phyloP scores from a whole-genome alignment of 176 grass and related monocot species.

The Tillandsia fasciculata region DNA sequence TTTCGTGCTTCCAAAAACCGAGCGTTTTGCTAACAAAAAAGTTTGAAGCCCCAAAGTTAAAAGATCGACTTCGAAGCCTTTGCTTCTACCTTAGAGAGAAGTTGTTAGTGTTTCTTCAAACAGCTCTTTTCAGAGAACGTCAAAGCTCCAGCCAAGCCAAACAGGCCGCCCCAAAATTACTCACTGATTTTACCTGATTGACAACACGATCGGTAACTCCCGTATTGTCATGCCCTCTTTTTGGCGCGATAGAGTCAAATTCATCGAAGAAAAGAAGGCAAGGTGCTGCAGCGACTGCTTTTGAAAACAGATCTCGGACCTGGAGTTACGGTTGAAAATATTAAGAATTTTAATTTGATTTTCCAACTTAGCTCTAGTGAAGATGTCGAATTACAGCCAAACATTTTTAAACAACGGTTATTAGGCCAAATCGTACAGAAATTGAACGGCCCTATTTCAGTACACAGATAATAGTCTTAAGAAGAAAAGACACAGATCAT shows the following conservation, averaged over 20 bases:
- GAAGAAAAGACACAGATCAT: neutral
- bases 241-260: conserved; percentile 87
- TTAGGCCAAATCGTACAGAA: neutral
- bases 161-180: neutral
- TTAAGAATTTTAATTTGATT: neutral
- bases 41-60: neutral
- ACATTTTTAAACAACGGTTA: neutral
- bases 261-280: conserved; percentile 96
- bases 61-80: neutral
- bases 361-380: neutral
- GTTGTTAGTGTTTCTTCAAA: no score
- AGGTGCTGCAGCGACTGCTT: conserved; percentile 76
- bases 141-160: neutral
- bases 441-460: no score
- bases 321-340: conserved; percentile 17
- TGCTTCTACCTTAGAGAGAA: neutral
- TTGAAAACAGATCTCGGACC: conserved; percentile 88
- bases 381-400: neutral
- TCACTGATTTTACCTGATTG: conserved; percentile 55
- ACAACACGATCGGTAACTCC: conserved; percentile 96
- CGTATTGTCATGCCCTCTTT: conserved; percentile 78
- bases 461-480: no score
- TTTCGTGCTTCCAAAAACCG: no score
- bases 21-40: conserved; percentile 9
- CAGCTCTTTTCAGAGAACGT: no score